Conservation (phyloP, 2,329 filamentous ascomycete genomes). For the Stemphylium beticola region DNA sequence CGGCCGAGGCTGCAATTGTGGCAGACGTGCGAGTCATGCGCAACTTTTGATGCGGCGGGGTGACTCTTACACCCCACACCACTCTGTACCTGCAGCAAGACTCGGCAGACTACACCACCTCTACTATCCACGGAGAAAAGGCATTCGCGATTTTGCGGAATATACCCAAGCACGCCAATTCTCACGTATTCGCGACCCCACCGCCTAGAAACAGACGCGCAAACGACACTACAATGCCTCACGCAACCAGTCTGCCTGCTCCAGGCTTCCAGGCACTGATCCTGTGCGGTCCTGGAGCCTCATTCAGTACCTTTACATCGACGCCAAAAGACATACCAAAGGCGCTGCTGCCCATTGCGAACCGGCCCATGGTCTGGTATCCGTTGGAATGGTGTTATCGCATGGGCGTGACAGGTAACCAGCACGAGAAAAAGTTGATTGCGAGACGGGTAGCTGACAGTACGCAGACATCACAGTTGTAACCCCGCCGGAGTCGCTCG, state of each 20-base stretch:
- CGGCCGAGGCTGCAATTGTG: neutral
- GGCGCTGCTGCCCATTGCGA: slow-evolving; percentile 80
- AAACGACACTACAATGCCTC: slow-evolving; percentile 66
- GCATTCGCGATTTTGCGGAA: no score
- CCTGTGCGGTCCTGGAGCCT: slow-evolving; percentile 81
- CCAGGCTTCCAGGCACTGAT: slow-evolving; percentile 83
- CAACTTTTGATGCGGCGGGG: slow-evolving; percentile 23
- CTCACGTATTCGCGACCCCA: neutral
- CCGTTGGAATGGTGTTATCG: slow-evolving; percentile 84
- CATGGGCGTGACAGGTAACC: slow-evolving; percentile 73
- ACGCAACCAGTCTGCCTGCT: slow-evolving; percentile 71
- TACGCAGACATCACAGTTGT: slow-evolving; percentile 62
- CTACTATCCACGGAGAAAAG: neutral
- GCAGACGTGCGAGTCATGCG: slow-evolving; percentile 19
- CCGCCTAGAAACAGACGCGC: neutral
- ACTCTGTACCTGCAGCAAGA: slow-evolving; percentile 18
- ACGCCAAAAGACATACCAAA: slow-evolving; percentile 82
- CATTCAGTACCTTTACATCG: slow-evolving; percentile 81
- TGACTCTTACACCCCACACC: slow-evolving; percentile 24
- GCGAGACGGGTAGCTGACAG: slow-evolving; percentile 2
- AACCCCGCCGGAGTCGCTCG: slow-evolving; percentile 62
- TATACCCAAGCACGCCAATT: no score
- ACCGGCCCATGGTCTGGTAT: slow-evolving; percentile 90
- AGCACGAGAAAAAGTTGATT: neutral
- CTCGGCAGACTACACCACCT: neutral